These are phyloP conservation scores for Stenogyne calaminthoides DNA, from an alignment of 305 asterid genomes.

Conservation along the genomic window DNA sequence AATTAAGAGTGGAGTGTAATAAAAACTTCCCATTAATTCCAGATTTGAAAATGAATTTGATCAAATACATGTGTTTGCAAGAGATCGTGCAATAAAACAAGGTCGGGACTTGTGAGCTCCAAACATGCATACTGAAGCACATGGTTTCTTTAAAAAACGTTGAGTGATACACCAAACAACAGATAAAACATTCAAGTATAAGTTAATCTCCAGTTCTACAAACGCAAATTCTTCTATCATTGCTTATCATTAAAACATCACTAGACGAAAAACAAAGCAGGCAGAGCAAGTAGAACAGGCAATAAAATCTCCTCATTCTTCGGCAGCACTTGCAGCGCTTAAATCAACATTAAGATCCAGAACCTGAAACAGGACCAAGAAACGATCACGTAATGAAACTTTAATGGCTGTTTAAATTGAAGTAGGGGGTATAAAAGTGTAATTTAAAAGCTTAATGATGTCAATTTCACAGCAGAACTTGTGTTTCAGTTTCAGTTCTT, in stretches of 20 bases:
- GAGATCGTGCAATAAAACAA: not conserved
- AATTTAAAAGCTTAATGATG: not conserved
- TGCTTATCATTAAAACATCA: constrained; percentile 17
- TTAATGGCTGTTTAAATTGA: not conserved
- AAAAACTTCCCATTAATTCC: not conserved
- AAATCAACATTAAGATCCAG: constrained; percentile 90
- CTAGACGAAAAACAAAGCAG: constrained; percentile 15
- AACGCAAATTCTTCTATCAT: constrained; percentile 24
- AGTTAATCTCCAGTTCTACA: constrained; percentile 25
- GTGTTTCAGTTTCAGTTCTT: constrained; percentile 23
- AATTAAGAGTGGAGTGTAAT: too few species aligned
- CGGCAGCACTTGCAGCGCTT: constrained; percentile 96
- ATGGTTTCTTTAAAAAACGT: constrained; percentile 22
- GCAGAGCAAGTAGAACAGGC: constrained; percentile 2
- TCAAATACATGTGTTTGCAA: not conserved
- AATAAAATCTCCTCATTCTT: constrained; percentile 54
- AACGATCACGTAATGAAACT: not conserved
- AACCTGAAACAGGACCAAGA: constrained; percentile 43
- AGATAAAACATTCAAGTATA: constrained; percentile 9
- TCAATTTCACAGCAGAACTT: not conserved
- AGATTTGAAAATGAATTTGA: not conserved
- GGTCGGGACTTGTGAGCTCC: not conserved
- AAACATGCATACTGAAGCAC: not conserved
- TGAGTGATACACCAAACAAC: constrained; percentile 20
- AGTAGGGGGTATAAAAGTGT: not conserved